These are phyloP conservation scores for Didymella pinodella DNA, from an alignment of 2,329 filamentous ascomycete genomes.

Conservation along the genomic window DNA sequence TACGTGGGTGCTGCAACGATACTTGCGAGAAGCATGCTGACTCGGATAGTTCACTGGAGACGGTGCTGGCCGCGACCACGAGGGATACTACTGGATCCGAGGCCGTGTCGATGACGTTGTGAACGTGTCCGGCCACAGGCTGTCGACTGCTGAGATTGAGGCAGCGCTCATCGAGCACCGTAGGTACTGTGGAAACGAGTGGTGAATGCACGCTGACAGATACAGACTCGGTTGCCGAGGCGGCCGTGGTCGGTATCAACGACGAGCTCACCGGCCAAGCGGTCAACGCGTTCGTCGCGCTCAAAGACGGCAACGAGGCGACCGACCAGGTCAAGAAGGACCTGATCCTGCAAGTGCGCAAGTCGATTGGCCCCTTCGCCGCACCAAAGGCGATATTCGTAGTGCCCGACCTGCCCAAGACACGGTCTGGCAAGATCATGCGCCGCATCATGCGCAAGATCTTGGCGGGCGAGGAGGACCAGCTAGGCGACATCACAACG, in stretches of 20 bases:
- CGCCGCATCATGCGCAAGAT: slow-evolving; percentile 96
- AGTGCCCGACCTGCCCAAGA: slow-evolving; percentile 95
- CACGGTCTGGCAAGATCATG: slow-evolving; percentile 98
- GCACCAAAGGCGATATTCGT: slow-evolving; percentile 93
- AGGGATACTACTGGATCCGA: slow-evolving; percentile 99
- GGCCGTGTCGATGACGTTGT: slow-evolving; percentile 98
- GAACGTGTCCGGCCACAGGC: slow-evolving; percentile 94
- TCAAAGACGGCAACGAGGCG: slow-evolving; percentile 83
- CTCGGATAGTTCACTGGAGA: slow-evolving; percentile 80
- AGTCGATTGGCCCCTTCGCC: slow-evolving; percentile 96
- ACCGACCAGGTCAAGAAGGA: slow-evolving; percentile 89
- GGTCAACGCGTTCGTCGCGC: slow-evolving; percentile 93
- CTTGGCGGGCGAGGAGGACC: slow-evolving; percentile 94
- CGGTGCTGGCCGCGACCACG: slow-evolving; percentile 93
- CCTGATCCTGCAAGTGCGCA: slow-evolving; percentile 90
- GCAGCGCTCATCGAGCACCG: slow-evolving; percentile 92
- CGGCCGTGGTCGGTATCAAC: slow-evolving; percentile 89
- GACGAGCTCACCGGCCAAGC: slow-evolving; percentile 97
- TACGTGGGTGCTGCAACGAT: slow-evolving; percentile 71
- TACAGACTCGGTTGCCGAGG: slow-evolving; percentile 79
- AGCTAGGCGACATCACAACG: slow-evolving; percentile 90
- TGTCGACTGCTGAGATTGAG: slow-evolving; percentile 98
- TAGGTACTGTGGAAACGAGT: slow-evolving; percentile 43
- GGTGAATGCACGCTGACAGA: slow-evolving; percentile 28
- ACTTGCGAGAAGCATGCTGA: slow-evolving; percentile 28